phyloP scores from a whole-genome alignment of 176 grass and related monocot species.

The Juncus effusus region DNA sequence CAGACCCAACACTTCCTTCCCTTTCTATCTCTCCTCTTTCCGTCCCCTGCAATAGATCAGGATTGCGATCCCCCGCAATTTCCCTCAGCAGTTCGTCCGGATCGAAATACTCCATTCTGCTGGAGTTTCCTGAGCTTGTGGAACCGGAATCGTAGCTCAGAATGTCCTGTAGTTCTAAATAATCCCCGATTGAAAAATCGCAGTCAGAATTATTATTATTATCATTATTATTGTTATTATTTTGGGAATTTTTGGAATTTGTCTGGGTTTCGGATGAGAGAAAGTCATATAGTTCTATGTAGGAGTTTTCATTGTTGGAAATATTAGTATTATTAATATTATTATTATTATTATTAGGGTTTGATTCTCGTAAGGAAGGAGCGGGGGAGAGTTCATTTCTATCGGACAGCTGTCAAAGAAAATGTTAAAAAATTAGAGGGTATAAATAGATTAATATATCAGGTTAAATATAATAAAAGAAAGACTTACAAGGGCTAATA shows the following conservation, averaged over 20 bases:
- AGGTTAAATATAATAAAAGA: too few species aligned
- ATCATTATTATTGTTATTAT: not conserved
- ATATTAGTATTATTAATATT: constrained; percentile 5
- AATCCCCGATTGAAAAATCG: constrained; percentile 32
- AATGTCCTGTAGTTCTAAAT: constrained; percentile 59
- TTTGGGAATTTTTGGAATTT: constrained; percentile 20
- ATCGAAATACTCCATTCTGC: constrained; percentile 44
- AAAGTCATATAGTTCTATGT: constrained; percentile 29
- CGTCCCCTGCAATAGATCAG: constrained; percentile 1
- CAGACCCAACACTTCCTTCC: not conserved
- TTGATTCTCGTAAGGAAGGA: too few species aligned
- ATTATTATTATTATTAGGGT: too few species aligned
- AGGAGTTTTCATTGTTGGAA: constrained; percentile 23
- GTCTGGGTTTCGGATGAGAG: constrained; percentile 14
- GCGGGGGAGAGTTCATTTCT: too few species aligned
- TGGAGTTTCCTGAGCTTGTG: constrained; percentile 59
- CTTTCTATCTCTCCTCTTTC: not conserved
- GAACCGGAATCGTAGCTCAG: constrained; percentile 35
- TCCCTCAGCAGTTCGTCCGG: constrained; percentile 38
- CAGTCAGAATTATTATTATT: not conserved
- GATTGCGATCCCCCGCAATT: constrained; percentile 26
- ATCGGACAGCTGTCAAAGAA: too few species aligned
- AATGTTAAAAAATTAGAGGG: too few species aligned
- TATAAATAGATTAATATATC: too few species aligned
- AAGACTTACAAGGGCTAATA: too few species aligned